Evolutionary conservation across 257 asterid genomes (phyloP).

Genomic region (Vinca minor): DNA sequence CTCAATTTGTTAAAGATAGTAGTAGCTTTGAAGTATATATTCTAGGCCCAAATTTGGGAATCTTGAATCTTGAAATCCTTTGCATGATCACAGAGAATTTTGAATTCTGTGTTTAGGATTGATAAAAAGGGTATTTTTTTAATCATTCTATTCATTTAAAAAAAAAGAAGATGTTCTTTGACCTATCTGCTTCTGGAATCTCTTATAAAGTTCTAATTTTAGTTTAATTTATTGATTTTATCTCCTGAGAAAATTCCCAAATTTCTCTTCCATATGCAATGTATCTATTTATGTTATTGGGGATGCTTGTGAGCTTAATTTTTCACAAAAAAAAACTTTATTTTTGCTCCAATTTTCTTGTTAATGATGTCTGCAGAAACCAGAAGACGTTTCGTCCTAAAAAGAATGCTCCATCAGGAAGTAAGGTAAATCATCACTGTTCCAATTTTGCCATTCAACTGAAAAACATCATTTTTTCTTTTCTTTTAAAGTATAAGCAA

Average conservation of each 20-base stretch:
- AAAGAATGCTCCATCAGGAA: slow-evolving; percentile 18
- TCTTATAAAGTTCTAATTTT: neutral
- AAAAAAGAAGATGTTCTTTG: too few species aligned
- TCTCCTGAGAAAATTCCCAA: neutral
- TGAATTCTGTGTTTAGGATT: neutral
- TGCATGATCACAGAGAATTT: neutral
- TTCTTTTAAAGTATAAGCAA: too few species aligned
- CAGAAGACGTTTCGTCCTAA: slow-evolving; percentile 17
- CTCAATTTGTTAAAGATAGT: too few species aligned
- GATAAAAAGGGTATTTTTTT: neutral
- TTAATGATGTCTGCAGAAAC: slow-evolving; percentile 1
- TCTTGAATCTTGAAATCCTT: neutral
- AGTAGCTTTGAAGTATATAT: too few species aligned
- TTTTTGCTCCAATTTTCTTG: slow-evolving; percentile 1
- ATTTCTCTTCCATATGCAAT: neutral
- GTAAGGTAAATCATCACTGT: slow-evolving; percentile 14
- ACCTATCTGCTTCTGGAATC: neutral
- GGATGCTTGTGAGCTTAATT: too few species aligned
- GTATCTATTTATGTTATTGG: too few species aligned
- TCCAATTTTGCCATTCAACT: neutral
- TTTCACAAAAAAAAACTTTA: neutral
- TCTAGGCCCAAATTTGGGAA: neutral
- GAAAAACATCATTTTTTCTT: too few species aligned
- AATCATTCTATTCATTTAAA: neutral
- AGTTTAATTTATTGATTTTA: neutral